Conservation (phyloP, 257 asterid species). For the Cordia subcordata region DNA sequence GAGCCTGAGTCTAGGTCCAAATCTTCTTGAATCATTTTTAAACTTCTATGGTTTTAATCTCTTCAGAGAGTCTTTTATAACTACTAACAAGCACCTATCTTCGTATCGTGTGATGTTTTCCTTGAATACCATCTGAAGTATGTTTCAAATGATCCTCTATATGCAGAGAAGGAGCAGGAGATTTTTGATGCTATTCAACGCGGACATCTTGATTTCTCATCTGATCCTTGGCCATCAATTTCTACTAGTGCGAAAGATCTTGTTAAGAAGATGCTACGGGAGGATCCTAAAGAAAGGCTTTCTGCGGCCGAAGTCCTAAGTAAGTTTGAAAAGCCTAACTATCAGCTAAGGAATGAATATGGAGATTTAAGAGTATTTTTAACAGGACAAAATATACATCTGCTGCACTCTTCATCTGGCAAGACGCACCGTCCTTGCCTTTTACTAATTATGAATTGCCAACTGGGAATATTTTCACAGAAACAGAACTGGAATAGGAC, state of each 20-base stretch:
- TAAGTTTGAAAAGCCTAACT: slow-evolving; percentile 24
- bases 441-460: too few species aligned
- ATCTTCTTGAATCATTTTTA: too few species aligned
- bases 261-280: slow-evolving; percentile 87
- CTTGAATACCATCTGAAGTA: background rate
- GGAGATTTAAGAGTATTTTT: too few species aligned
- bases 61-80: too few species aligned
- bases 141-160: slow-evolving; percentile 10
- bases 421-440: too few species aligned
- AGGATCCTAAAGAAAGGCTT: slow-evolving; percentile 72
- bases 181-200: slow-evolving; percentile 75
- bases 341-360: too few species aligned
- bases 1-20: too few species aligned
- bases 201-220: slow-evolving; percentile 78
- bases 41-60: too few species aligned
- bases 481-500: too few species aligned
- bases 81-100: background rate
- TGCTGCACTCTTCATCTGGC: too few species aligned
- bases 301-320: slow-evolving; percentile 77
- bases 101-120: background rate
- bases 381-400: too few species aligned
- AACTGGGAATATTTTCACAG: too few species aligned
- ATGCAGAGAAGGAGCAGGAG: slow-evolving; percentile 77
- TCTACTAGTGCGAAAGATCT: slow-evolving; percentile 96
- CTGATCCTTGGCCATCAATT: slow-evolving; percentile 94